phyloP scores from a whole-genome alignment of 805 yeast genomes.

The Citeromyces matritensis region DNA sequence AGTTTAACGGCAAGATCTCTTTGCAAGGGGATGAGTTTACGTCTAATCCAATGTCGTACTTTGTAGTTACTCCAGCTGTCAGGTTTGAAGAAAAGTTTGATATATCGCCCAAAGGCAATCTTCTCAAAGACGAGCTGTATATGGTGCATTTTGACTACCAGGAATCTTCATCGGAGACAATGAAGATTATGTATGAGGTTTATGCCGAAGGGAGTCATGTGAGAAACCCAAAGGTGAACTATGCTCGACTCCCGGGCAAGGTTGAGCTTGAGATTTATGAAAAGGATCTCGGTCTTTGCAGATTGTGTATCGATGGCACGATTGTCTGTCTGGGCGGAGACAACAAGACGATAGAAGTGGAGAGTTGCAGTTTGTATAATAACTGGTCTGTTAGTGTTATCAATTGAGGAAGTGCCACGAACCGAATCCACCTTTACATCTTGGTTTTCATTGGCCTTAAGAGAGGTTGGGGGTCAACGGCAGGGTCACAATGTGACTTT shows the following conservation, averaged over 20 bases:
- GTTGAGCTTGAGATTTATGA: slow-evolving; percentile 11
- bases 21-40: slow-evolving; percentile 2
- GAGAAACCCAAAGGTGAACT: slow-evolving; percentile 28
- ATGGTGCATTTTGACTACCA: slow-evolving; percentile 26
- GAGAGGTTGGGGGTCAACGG: too few species aligned
- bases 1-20: slow-evolving; percentile 26
- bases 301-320: slow-evolving; percentile 60
- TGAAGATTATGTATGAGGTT: slow-evolving; percentile 41
- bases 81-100: slow-evolving; percentile 44
- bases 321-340: slow-evolving; percentile 15
- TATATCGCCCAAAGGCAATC: slow-evolving; percentile 45
- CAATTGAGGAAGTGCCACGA: neutral
- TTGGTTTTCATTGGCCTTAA: neutral
- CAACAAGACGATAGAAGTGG: slow-evolving; percentile 3
- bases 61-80: slow-evolving; percentile 38
- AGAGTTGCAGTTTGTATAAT: slow-evolving; percentile 1
- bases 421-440: neutral
- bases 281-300: slow-evolving; percentile 17
- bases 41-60: slow-evolving; percentile 34
- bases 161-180: slow-evolving; percentile 15
- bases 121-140: slow-evolving; percentile 25
- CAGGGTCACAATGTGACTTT: too few species aligned
- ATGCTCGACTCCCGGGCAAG: slow-evolving; percentile 15
- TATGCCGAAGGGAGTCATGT: slow-evolving; percentile 45
- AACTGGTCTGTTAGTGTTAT: slow-evolving; percentile 1